Percentiles rank a stretch among this genome's conserved stretches.
Evolutionary conservation across 805 yeast genomes (phyloP).

Genomic region (Saturnispora saitoi): DNA sequence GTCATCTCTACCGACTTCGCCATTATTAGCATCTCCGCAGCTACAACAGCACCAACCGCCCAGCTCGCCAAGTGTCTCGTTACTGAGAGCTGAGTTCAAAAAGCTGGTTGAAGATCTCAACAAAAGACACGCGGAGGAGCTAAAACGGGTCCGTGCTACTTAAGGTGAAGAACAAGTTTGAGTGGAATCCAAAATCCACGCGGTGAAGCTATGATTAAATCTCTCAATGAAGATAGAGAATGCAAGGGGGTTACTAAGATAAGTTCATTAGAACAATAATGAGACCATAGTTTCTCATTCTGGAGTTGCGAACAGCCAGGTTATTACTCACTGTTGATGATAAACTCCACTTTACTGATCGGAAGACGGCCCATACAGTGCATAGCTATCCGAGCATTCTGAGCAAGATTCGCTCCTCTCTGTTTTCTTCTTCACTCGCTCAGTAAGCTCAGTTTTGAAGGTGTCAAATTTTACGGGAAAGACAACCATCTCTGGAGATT

Average conservation of each 20-base stretch:
- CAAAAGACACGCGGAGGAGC: slow-evolving; percentile 49
- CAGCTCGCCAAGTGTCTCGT: slow-evolving; percentile 30
- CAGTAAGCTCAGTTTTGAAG: no score
- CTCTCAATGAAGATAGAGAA: neutral
- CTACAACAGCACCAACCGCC: neutral
- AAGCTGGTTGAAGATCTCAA: slow-evolving; percentile 55
- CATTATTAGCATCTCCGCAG: neutral
- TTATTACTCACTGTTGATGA: no score
- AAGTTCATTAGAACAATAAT: neutral
- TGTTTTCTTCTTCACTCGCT: no score
- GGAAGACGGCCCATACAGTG: no score
- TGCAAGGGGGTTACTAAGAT: neutral
- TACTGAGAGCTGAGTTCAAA: slow-evolving; percentile 60
- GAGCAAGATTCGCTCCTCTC: no score
- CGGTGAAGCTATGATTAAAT: neutral
- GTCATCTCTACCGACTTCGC: neutral
- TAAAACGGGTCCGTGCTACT: slow-evolving; percentile 24
- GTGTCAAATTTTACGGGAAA: no score
- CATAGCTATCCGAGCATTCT: no score
- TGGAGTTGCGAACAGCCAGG: neutral
- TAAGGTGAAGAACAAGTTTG: slow-evolving; percentile 32
- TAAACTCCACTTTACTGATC: no score
- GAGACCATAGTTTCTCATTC: neutral
- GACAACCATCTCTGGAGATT: no score
- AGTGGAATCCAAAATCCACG: slow-evolving; percentile 6